Evolutionary conservation across 768 basidiomycete genomes (phyloP).

Genomic region (Leccinum uliginosum): DNA sequence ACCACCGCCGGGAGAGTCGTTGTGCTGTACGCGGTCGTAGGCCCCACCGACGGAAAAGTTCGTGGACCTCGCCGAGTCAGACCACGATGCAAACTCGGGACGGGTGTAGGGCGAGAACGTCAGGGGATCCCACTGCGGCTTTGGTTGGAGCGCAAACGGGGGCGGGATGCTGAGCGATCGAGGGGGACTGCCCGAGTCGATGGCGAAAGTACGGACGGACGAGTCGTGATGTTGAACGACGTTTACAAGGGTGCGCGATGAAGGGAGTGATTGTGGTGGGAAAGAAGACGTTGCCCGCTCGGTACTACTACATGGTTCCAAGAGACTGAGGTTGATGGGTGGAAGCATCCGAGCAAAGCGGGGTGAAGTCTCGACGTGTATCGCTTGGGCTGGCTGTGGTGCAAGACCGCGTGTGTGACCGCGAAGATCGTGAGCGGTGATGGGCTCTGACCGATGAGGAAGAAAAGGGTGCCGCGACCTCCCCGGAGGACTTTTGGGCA

Average conservation of each 20-base stretch:
- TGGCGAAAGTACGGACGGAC: constrained; percentile 16
- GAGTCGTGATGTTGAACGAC: constrained; percentile 17
- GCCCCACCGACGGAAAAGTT: constrained; percentile 14
- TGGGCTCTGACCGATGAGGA: constrained; percentile 7
- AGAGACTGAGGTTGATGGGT: constrained; percentile 19
- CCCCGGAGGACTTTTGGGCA: constrained; percentile 8
- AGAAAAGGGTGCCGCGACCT: not conserved
- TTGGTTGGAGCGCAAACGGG: constrained; percentile 65
- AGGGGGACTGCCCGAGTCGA: constrained; percentile 13
- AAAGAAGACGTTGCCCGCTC: constrained; percentile 20
- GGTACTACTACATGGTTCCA: constrained; percentile 13
- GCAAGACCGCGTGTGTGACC: constrained; percentile 10
- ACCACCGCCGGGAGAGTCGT: constrained; percentile 1
- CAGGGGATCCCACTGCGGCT: constrained; percentile 58
- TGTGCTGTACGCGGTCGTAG: constrained; percentile 15
- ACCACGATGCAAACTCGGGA: constrained; percentile 32
- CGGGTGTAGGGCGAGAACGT: constrained; percentile 37
- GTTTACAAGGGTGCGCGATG: constrained; percentile 13
- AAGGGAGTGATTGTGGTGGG: constrained; percentile 33
- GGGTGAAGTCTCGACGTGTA: constrained; percentile 19
- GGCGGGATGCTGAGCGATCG: constrained; percentile 34
- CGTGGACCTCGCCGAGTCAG: constrained; percentile 27
- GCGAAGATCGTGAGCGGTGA: constrained; percentile 12
- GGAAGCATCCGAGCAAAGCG: constrained; percentile 27
- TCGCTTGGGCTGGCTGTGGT: constrained; percentile 10